phyloP scores from a whole-genome alignment of 2,329 filamentous ascomycete genomes.

The Verticillium albo-atrum region DNA sequence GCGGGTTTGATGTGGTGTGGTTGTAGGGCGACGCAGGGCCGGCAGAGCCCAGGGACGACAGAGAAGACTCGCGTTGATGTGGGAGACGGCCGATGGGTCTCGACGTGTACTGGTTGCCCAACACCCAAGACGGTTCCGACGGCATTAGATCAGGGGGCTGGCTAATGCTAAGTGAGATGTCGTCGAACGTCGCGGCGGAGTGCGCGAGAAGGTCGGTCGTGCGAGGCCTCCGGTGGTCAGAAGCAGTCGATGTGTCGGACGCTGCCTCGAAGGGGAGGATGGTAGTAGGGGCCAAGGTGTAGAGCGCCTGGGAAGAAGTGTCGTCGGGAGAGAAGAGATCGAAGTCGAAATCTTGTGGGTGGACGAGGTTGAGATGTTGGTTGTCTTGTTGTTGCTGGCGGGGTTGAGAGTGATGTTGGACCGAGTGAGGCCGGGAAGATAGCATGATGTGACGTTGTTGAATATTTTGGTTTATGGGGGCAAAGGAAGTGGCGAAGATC shows the following conservation, averaged over 20 bases:
- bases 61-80: slow-evolving; percentile 57
- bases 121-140: slow-evolving; percentile 34
- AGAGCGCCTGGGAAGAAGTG: neutral
- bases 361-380: neutral
- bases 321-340: neutral
- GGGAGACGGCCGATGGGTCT: slow-evolving; percentile 31
- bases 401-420: neutral
- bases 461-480: neutral
- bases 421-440: neutral
- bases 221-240: neutral
- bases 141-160: slow-evolving; percentile 29
- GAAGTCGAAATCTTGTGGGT: neutral
- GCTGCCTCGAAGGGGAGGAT: neutral
- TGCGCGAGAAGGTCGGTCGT: neutral
- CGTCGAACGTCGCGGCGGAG: slow-evolving; percentile 6
- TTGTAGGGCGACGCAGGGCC: slow-evolving; percentile 57
- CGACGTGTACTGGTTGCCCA: slow-evolving; percentile 30
- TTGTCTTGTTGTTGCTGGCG: neutral
- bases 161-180: slow-evolving; percentile 1
- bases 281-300: neutral
- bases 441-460: neutral
- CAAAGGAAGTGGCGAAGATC: neutral
- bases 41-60: slow-evolving; percentile 56
- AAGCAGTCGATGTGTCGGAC: neutral
- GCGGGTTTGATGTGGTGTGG: slow-evolving; percentile 51